Conservation (phyloP, 2,329 filamentous ascomycete species). For the Trichophyton benhamiae region DNA sequence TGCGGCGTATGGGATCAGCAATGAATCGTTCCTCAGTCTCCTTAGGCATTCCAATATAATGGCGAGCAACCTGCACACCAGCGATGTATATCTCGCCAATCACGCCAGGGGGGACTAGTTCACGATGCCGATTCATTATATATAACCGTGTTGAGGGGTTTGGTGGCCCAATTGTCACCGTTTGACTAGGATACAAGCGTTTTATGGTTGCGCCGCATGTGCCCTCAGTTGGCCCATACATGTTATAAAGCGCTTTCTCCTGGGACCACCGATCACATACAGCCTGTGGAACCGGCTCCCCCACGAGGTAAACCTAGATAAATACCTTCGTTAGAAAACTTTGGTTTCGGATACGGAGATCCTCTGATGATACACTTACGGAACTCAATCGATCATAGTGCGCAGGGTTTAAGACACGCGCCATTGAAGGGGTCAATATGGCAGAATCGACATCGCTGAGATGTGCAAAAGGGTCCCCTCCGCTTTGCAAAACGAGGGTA, state of each 20-base stretch:
- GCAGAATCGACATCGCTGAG: background rate
- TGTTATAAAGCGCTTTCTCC: background rate
- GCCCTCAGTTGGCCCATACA: constrained; percentile 5
- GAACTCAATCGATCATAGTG: background rate
- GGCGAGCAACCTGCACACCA: constrained; percentile 59
- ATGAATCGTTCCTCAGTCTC: constrained; percentile 62
- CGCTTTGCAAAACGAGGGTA: background rate
- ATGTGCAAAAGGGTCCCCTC: background rate
- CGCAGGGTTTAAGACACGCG: background rate
- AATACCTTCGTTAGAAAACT: background rate
- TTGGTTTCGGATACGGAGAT: background rate
- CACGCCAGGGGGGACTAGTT: constrained; percentile 49
- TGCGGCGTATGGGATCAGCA: constrained; percentile 38
- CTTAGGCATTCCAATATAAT: constrained; percentile 69
- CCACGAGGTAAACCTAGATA: background rate
- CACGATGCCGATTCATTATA: constrained; percentile 56
- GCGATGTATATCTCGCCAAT: constrained; percentile 66
- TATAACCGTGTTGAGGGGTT: constrained; percentile 58
- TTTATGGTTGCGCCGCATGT: constrained; percentile 19
- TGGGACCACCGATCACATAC: background rate
- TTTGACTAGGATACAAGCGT: constrained; percentile 33
- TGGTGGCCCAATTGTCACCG: constrained; percentile 59
- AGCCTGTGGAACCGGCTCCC: background rate
- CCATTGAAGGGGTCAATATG: constrained; percentile 1
- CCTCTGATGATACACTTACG: background rate